phyloP scores from a whole-genome alignment of 495 filamentous ascomycete species.

The Aspergillus homomorphus region DNA sequence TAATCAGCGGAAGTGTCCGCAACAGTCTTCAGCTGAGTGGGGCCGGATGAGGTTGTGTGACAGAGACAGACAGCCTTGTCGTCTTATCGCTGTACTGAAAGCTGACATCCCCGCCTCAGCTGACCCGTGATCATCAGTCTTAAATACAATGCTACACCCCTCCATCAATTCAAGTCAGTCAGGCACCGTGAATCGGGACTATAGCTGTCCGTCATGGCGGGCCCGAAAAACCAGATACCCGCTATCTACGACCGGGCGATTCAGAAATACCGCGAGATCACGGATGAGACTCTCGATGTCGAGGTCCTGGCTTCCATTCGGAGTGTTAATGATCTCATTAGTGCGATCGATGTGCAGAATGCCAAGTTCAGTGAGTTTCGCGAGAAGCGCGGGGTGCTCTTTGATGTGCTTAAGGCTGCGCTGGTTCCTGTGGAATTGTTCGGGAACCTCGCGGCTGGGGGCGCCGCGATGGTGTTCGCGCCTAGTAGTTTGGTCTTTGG shows the following conservation, averaged over 20 bases:
- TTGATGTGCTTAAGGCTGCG: constrained; percentile 18
- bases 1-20: no score
- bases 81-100: no score
- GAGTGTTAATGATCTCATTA: constrained; percentile 11
- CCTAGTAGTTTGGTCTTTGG: constrained; percentile 28
- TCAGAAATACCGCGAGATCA: constrained; percentile 13
- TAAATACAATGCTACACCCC: neutral
- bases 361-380: constrained; percentile 18
- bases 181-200: no score
- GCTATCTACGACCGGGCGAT: constrained; percentile 11
- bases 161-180: neutral
- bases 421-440: constrained; percentile 27
- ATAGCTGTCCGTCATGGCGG: neutral
- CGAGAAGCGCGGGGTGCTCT: constrained; percentile 17
- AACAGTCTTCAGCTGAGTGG: neutral
- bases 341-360: constrained; percentile 17
- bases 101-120: no score
- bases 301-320: constrained; percentile 2
- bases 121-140: neutral
- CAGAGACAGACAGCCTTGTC: neutral
- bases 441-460: constrained; percentile 25
- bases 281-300: constrained; percentile 6
- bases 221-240: constrained; percentile 9
- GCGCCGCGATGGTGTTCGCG: constrained; percentile 26
- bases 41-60: neutral